Percentiles rank a stretch among this genome's conserved stretches.
Evolutionary conservation across 345 rosid genomes (phyloP).

Genomic region (Combretum micranthum): DNA sequence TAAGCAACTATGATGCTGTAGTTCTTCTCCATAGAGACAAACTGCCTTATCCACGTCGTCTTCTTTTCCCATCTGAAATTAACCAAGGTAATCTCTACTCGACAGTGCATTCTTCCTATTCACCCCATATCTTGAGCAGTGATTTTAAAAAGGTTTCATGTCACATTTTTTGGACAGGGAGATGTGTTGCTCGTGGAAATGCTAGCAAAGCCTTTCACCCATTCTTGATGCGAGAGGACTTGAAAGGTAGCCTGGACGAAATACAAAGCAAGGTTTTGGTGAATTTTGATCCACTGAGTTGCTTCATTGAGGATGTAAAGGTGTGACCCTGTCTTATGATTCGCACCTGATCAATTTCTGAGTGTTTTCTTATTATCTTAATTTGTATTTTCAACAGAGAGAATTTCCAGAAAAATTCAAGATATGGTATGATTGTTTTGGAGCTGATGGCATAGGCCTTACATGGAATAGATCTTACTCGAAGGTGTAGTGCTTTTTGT

Average conservation of each 20-base stretch:
- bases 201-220: constrained; percentile 60
- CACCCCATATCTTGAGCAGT: too few species aligned
- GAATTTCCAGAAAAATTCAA: constrained; percentile 49
- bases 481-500: constrained; percentile 32
- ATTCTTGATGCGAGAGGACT: constrained; percentile 42
- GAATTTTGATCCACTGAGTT: constrained; percentile 66
- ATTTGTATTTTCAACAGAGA: constrained; percentile 30
- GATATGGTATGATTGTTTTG: constrained; percentile 79
- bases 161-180: constrained; percentile 37
- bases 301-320: constrained; percentile 60
- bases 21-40: constrained; percentile 74
- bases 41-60: constrained; percentile 65
- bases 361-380: constrained; percentile 7
- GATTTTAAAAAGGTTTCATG: too few species aligned
- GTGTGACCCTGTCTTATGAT: constrained; percentile 21
- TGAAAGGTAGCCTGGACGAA: constrained; percentile 48
- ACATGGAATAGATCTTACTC: constrained; percentile 59
- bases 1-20: constrained; percentile 83
- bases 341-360: neutral
- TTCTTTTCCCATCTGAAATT: constrained; percentile 66
- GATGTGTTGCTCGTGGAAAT: constrained; percentile 56
- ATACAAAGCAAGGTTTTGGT: constrained; percentile 55
- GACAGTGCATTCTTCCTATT: too few species aligned
- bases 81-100: constrained; percentile 43
- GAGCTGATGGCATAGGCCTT: constrained; percentile 79